These are phyloP conservation scores for Eugenia klotzschiana DNA, from an alignment of 441 rosid genomes.

Conservation along the genomic window DNA sequence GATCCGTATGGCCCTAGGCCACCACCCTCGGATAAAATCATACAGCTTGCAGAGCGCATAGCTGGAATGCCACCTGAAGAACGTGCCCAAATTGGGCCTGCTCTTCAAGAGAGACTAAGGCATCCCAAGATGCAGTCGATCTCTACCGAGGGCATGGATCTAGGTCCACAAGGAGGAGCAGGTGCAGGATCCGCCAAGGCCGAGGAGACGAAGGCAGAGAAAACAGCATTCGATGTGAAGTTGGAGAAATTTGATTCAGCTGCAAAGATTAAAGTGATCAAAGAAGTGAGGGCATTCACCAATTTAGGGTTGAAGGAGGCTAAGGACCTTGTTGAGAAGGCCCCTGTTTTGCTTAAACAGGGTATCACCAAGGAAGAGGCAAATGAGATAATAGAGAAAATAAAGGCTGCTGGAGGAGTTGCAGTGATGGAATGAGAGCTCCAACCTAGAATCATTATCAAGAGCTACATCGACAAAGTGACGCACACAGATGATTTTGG, in stretches of 20 bases:
- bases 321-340: conserved; percentile 68
- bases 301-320: conserved; percentile 64
- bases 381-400: conserved; percentile 34
- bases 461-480: not conserved
- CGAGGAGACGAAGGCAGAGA: conserved; percentile 45
- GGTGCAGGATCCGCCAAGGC: conserved; percentile 17
- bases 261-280: conserved; percentile 53
- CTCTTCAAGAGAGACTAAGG: conserved; percentile 25
- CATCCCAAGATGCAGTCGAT: conserved; percentile 35
- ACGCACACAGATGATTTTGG: not conserved
- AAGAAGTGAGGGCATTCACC: conserved; percentile 55
- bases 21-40: conserved; percentile 36
- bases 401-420: conserved; percentile 51
- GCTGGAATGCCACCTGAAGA: conserved; percentile 47
- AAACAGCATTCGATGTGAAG: conserved; percentile 58
- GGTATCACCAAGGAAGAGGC: conserved; percentile 83
- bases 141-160: conserved; percentile 33
- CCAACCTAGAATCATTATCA: not conserved
- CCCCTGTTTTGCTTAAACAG: conserved; percentile 39
- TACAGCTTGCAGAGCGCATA: conserved; percentile 58
- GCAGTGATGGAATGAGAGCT: conserved; percentile 45
- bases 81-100: conserved; percentile 38
- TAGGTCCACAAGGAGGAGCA: conserved; percentile 24
- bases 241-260: conserved; percentile 57
- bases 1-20: conserved; percentile 63